Evolutionary conservation across 768 basidiomycete species (phyloP), one percentile per base, ranked within the genome.

Genomic region (Boletus sensibilis): DNA sequence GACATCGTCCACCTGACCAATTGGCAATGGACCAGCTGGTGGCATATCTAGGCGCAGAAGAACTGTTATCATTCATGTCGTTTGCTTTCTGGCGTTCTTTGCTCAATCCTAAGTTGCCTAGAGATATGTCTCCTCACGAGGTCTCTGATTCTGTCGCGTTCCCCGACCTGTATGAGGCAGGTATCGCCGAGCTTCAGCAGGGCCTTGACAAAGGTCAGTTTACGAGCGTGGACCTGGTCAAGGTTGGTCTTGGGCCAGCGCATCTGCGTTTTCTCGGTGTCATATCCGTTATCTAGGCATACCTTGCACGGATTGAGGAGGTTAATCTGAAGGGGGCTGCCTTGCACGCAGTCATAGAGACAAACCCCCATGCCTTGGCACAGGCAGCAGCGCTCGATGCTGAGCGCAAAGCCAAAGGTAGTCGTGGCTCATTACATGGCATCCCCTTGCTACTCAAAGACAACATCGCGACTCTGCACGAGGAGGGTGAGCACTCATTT

Each of bases 91-190:
- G 53, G 47, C 31, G 7, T 18, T 56, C 50, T 1, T 21, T 52
- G 34, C n/a, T 59, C 49, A 35, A 44, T 44, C 52, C 38, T 16
- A 56, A 38, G 14, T 50, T 60, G 16, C 49, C 64, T 50, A 44
- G 45, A 34, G 63, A 63, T 21, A 60, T 71, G 52, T 33, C 56
- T 38, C 14, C 33, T 34, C 38, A 46, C 16, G 27, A 47, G 31
- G n/a, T 29, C 3, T 18, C 55, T 34, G 43, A 52, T n/a, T 31
- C 41, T 29, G 11, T n/a, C 4, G n/a, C 18, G 18, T 70, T 76
- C 25, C 85, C 85, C 1, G 84, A 86, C 65, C 71, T 87, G 7
- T 87, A 86, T 56, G 84, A 87, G 64, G 85, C 82, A 0, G 80
- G 83, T 0, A 74, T 87, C 21, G 43, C 72, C 0, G 83, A 85